Conservation (phyloP, 148 eudicot species). For the Arbutus unedo region DNA sequence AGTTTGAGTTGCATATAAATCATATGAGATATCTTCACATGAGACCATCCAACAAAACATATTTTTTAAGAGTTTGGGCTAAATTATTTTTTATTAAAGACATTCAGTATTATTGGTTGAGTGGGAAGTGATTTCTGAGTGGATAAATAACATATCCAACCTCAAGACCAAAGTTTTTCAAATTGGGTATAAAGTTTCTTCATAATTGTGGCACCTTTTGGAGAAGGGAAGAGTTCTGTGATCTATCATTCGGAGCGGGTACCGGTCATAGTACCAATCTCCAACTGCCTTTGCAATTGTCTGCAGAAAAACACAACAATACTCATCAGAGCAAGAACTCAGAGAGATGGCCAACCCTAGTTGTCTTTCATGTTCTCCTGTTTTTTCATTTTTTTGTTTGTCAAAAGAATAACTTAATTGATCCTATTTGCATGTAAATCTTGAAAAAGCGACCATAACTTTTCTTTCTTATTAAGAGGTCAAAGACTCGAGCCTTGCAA, state of each 20-base stretch:
- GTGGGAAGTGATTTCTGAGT: too few relatives aligned
- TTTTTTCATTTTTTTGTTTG: not conserved
- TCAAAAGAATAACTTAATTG: not conserved
- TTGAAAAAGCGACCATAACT: not conserved
- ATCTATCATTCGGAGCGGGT: slow-evolving; percentile 63
- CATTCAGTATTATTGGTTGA: too few relatives aligned
- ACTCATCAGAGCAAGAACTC: not conserved
- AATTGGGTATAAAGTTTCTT: slow-evolving; percentile 6
- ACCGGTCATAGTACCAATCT: slow-evolving; percentile 74
- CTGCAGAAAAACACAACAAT: slow-evolving; percentile 32
- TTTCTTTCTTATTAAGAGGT: too few relatives aligned
- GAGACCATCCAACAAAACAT: too few relatives aligned
- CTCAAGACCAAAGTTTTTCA: slow-evolving; percentile 3
- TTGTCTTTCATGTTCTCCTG: not conserved
- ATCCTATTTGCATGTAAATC: not conserved
- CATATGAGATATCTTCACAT: too few relatives aligned
- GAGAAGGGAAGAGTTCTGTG: slow-evolving; percentile 77
- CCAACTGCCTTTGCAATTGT: slow-evolving; percentile 78
- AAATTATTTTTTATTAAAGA: too few relatives aligned
- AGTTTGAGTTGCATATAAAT: too few relatives aligned
- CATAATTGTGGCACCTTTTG: slow-evolving; percentile 48
- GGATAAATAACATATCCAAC: too few relatives aligned
- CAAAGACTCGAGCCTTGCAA: too few relatives aligned
- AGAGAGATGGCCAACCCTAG: not conserved
- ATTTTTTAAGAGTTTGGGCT: too few relatives aligned